A percentile compares a stretch with the other conserved stretches of the same genome.
phyloP scores from a whole-genome alignment of 305 asterid species.

The Solanum hybrid region DNA sequence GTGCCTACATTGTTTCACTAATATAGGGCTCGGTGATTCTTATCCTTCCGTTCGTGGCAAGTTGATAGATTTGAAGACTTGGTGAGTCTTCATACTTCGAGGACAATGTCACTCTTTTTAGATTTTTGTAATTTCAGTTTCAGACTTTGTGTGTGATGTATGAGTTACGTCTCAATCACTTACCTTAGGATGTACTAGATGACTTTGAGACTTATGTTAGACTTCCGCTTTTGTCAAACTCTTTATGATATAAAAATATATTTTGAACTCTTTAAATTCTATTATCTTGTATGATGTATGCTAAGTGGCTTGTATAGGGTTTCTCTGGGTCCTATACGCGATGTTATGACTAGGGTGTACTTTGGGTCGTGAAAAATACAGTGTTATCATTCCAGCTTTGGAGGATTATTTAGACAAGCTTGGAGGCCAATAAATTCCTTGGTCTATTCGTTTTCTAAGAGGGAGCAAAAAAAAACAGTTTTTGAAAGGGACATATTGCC shows the following conservation, averaged over 20 bases:
- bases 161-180: not conserved
- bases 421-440: not conserved
- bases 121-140: not conserved
- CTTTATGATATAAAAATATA: not conserved
- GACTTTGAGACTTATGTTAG: not conserved
- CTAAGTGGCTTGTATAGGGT: not conserved
- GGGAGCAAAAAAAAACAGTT: not conserved
- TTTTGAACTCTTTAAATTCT: not conserved
- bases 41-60: not conserved
- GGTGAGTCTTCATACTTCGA: not conserved
- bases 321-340: not conserved
- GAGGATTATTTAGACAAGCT: not conserved
- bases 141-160: not conserved
- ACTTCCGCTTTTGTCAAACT: not conserved
- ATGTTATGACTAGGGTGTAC: not conserved
- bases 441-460: not conserved
- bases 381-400: not conserved
- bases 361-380: not conserved
- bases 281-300: not conserved
- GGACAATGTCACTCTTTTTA: not conserved
- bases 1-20: not conserved
- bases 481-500: not conserved
- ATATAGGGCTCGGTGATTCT: not conserved
- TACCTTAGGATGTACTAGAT: not conserved
- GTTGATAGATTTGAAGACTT: not conserved